Percentiles rank a stretch among this genome's conserved stretches.
Evolutionary conservation across 2,329 filamentous ascomycete species (phyloP).

Genomic region (Penicillium griseofulvum): DNA sequence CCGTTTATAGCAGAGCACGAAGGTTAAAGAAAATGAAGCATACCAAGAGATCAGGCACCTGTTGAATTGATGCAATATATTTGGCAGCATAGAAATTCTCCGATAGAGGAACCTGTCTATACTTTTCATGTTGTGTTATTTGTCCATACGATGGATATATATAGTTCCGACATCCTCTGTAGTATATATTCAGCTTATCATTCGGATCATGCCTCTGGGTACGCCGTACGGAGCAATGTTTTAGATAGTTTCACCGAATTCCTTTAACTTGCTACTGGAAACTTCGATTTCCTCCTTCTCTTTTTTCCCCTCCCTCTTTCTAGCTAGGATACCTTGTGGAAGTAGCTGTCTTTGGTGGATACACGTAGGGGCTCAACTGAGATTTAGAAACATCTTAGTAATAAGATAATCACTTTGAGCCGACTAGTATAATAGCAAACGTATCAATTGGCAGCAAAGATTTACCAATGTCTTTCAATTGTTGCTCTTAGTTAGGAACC

Average conservation of each 20-base stretch:
- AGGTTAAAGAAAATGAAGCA: background rate
- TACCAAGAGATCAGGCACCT: background rate
- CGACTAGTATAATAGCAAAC: background rate
- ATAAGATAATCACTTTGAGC: background rate
- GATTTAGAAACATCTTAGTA: background rate
- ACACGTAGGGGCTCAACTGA: background rate
- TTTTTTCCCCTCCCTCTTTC: background rate
- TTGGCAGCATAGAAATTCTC: background rate
- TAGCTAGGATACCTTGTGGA: background rate
- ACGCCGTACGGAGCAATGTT: too few relatives aligned
- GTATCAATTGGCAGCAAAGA: background rate
- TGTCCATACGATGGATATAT: background rate
- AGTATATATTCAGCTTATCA: background rate
- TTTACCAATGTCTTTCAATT: background rate
- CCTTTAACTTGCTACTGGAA: background rate
- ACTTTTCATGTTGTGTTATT: background rate
- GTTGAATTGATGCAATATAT: background rate
- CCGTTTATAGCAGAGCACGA: background rate
- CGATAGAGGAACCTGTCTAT: background rate
- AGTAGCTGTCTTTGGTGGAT: background rate
- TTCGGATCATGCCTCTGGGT: too few relatives aligned
- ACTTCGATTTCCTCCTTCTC: background rate
- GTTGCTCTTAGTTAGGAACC: background rate
- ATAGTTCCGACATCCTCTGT: too few relatives aligned
- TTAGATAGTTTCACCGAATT: too few relatives aligned